Base-by-base conservation (phyloP, 768 basidiomycete genomes). In the Asterophora parasitica region DNA sequence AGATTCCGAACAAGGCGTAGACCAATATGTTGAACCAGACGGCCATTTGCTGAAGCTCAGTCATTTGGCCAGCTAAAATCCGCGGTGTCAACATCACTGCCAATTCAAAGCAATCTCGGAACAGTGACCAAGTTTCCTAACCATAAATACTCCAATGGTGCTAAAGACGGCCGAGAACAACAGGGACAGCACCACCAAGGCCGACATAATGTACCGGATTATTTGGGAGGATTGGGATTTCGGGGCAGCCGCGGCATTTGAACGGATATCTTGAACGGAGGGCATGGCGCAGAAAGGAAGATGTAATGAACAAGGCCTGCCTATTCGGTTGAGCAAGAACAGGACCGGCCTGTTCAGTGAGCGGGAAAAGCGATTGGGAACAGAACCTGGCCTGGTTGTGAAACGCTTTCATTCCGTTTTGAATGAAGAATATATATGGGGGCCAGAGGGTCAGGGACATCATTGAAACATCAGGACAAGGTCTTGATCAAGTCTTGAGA, bases 11-110 rank as follows among this genome's bases (percentile, higher is more conserved):
- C 4, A 59, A 10, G 13, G 51, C 17, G 11, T 52, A 54, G 15
- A 54, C 47, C 27, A 59, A 44, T 2, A 60, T 52, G 31, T 62
- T 54, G 50, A 62, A 57, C 33, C 40, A 56, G 36, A 59, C 32
- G 11, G 54, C 48, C 5, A 57, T 26, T 13, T 50, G 55, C 37
- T 60, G 56, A 8, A 58, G 36, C 2, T 58, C 57, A 2, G 44
- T 42, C 27, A 62, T 16, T 30, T 51, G 44, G 32, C 44, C 28
- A 42, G 51, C 54, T 60, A 23, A 23, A 23, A 33, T 15, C 28
- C 32, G 23, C 16, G 27, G n/a, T 32, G n/a, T 26, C 5, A 7
- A 8, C 8, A 30, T 48, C 19, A 46, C 3, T 32, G n/a, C 31
- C 7, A 11, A 7, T 16, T 34, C 12, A 30, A 19, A 39, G 7